Percentiles rank a stretch among this genome's conserved stretches.
These are phyloP conservation scores for Fraxinus floribunda DNA, from an alignment of 305 asterid species.

Conservation along the genomic window DNA sequence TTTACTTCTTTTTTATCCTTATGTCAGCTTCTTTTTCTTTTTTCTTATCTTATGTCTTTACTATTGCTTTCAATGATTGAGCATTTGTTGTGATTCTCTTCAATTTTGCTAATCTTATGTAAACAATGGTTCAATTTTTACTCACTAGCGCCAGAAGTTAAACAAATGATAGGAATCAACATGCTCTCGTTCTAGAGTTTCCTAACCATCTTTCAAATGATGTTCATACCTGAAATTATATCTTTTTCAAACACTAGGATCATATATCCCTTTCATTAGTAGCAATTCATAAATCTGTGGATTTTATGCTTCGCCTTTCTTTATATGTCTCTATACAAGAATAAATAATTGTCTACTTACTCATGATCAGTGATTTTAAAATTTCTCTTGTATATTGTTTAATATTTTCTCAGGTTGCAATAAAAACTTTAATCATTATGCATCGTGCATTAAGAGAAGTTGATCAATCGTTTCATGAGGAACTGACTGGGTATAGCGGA, in stretches of 20 bases:
- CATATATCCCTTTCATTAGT: not conserved
- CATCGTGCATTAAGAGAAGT: constrained; percentile 89
- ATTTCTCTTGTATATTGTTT: not conserved
- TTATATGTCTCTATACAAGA: not conserved
- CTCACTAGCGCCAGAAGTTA: not conserved
- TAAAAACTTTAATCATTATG: constrained; percentile 73
- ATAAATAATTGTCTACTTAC: not conserved
- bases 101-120: not conserved
- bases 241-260: not conserved
- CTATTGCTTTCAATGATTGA: not conserved
- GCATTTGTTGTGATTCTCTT: not conserved
- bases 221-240: not conserved
- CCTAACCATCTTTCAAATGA: not conserved
- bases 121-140: not conserved
- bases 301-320: not conserved
- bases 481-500: constrained; percentile 48
- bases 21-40: not conserved
- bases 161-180: not conserved
- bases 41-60: not conserved
- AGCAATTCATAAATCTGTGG: not conserved
- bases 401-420: constrained; percentile 55
- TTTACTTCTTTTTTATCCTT: not conserved
- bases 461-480: constrained; percentile 68
- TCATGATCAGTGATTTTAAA: not conserved
- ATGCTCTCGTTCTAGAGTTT: not conserved